Conservation (phyloP, 768 basidiomycete species). For the Rhodosporidiobolus sp. region DNA sequence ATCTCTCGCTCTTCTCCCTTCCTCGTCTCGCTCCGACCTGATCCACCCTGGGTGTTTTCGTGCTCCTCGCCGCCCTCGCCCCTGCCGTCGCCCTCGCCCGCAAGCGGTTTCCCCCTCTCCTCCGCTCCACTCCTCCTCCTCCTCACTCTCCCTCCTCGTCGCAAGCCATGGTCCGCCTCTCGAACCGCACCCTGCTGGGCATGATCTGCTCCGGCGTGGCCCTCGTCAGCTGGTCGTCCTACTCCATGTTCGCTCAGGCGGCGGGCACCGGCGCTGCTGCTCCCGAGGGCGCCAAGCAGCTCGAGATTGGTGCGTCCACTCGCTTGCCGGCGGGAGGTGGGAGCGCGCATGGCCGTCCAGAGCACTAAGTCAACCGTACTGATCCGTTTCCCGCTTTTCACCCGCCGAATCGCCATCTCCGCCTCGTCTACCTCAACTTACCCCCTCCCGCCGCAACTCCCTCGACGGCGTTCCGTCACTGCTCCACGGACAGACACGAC, state of each 20-base stretch:
- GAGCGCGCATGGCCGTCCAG: no score
- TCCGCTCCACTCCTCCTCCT: neutral
- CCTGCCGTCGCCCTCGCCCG: neutral
- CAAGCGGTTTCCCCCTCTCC: neutral
- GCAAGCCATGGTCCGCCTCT: neutral
- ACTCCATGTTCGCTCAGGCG: neutral
- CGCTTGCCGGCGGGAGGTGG: no score
- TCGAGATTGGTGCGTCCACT: neutral
- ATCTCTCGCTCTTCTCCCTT: neutral
- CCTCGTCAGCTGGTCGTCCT: neutral
- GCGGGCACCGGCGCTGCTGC: neutral
- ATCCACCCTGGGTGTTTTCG: neutral
- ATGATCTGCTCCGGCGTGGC: neutral
- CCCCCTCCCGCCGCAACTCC: no score
- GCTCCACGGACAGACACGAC: constrained; percentile 23
- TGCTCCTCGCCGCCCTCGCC: constrained; percentile 4
- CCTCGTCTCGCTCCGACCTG: neutral
- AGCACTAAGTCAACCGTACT: no score
- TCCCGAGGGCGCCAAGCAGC: neutral
- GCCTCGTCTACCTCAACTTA: no score
- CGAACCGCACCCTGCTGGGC: neutral
- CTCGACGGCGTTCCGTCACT: no score
- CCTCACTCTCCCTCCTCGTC: neutral
- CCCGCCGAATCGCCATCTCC: no score
- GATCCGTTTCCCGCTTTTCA: no score